These are phyloP conservation scores for Nicotiana benthamiana DNA, from an alignment of 257 asterid species.

Conservation along the genomic window DNA sequence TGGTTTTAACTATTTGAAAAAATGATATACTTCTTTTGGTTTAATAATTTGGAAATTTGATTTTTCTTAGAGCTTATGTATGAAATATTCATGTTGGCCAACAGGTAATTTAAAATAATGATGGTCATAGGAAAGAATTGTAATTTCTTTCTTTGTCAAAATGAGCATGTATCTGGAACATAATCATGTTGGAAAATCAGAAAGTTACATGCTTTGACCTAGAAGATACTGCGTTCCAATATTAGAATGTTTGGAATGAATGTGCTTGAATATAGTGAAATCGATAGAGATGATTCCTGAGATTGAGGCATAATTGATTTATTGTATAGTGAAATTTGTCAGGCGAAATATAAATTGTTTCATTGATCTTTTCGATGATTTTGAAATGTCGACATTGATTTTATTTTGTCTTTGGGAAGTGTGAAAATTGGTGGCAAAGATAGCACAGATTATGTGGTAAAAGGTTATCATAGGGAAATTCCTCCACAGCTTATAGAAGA, in stretches of 20 bases:
- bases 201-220: background rate
- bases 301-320: background rate
- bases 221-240: background rate
- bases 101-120: background rate
- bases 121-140: background rate
- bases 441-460: slow-evolving; percentile 59
- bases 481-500: slow-evolving; percentile 62
- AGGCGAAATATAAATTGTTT: background rate
- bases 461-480: slow-evolving; percentile 48
- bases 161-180: background rate
- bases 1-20: background rate
- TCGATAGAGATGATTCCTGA: background rate
- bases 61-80: background rate
- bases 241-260: background rate
- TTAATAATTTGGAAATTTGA: background rate
- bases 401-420: slow-evolving; percentile 20
- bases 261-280: background rate
- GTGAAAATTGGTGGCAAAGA: slow-evolving; percentile 58
- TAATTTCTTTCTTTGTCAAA: background rate
- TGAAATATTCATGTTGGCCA: background rate
- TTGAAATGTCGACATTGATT: background rate
- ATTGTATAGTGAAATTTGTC: background rate
- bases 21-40: background rate
- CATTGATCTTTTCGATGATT: background rate
- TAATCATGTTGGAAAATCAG: background rate